phyloP scores from a whole-genome alignment of 2,329 filamentous ascomycete genomes.

The Corynespora cassiicola region DNA sequence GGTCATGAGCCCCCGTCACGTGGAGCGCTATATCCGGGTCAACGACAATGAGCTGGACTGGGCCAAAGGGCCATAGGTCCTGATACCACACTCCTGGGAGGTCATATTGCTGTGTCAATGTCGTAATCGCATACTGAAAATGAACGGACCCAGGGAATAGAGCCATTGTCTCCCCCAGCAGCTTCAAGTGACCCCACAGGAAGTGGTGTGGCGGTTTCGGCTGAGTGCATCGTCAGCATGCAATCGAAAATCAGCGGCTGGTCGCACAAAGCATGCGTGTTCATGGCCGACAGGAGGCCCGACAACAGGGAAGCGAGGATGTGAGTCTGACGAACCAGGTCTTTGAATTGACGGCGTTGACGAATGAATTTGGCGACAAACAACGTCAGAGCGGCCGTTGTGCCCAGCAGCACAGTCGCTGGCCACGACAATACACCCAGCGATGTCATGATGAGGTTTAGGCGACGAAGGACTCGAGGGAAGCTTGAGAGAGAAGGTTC shows the following conservation, averaged over 20 bases:
- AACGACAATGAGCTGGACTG: slow-evolving; percentile 38
- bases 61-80: slow-evolving; percentile 52
- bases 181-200: slow-evolving; percentile 49
- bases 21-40: slow-evolving; percentile 48
- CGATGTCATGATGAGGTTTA: not conserved
- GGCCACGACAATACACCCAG: slow-evolving; percentile 17
- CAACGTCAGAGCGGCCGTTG: slow-evolving; percentile 23
- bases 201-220: slow-evolving; percentile 51
- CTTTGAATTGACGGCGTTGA: slow-evolving; percentile 28
- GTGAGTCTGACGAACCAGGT: slow-evolving; percentile 20
- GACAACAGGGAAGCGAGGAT: not conserved
- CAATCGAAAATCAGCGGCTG: slow-evolving; percentile 4
- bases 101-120: slow-evolving; percentile 44
- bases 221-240: slow-evolving; percentile 15
- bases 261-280: not conserved
- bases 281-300: not conserved
- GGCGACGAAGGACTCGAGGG: not conserved
- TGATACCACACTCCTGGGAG: slow-evolving; percentile 49
- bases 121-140: slow-evolving; percentile 41
- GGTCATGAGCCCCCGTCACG: slow-evolving; percentile 40
- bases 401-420: slow-evolving; percentile 11
- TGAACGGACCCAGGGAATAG: slow-evolving; percentile 43
- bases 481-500: slow-evolving; percentile 43
- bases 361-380: slow-evolving; percentile 22
- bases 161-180: slow-evolving; percentile 43